phyloP scores from a whole-genome alignment of 129 eudicot genomes.

The Pulicaria dysenterica region DNA sequence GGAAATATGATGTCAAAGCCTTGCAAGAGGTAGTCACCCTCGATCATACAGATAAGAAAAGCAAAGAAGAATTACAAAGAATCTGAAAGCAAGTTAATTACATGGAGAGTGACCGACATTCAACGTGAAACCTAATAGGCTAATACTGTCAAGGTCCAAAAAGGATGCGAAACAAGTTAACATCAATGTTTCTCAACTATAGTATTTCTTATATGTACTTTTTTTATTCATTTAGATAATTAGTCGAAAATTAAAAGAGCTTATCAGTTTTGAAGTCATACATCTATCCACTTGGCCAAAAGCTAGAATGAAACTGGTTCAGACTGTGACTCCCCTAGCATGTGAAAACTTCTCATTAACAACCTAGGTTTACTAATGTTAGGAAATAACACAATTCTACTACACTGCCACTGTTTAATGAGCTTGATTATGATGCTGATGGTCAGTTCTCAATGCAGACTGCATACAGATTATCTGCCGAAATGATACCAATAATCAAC shows the following conservation, averaged over 20 bases:
- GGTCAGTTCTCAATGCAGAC: neutral
- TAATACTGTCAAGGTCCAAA: neutral
- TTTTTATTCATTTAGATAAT: neutral
- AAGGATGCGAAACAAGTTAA: neutral
- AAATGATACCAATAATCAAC: neutral
- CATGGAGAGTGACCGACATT: neutral
- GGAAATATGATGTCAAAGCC: too few species aligned
- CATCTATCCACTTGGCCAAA: conserved; percentile 15
- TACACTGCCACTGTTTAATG: neutral
- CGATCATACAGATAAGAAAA: too few species aligned
- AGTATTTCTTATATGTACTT: neutral
- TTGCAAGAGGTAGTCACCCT: too few species aligned
- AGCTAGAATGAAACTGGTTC: neutral
- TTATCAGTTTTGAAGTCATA: neutral
- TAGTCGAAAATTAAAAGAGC: neutral
- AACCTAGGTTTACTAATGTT: neutral
- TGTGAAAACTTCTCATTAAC: conserved; percentile 12
- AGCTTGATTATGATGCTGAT: too few species aligned
- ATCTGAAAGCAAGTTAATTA: neutral
- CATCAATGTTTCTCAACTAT: neutral
- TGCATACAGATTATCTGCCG: neutral
- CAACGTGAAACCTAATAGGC: neutral
- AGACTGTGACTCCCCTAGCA: too few species aligned
- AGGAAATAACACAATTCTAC: neutral
- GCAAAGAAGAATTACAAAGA: neutral